Percentiles rank a stretch among this genome's conserved stretches.
phyloP scores from a whole-genome alignment of 805 yeast species.

The Ascoidea tarda region DNA sequence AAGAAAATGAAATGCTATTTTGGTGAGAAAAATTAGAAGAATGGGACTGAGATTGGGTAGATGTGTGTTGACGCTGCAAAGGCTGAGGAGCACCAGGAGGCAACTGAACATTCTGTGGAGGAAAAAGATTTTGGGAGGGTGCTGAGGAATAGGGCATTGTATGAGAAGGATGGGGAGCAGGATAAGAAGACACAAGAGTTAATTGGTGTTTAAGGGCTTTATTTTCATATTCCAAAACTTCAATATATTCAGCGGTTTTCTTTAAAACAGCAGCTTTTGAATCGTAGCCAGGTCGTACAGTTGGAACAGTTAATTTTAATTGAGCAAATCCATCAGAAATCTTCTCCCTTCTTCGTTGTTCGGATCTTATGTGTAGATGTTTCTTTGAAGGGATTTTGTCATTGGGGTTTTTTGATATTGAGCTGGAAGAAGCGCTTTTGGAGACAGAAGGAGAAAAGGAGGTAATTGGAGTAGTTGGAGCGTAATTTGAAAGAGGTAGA shows the following conservation, averaged over 20 bases:
- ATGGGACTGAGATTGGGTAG: not conserved
- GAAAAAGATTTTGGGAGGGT: not conserved
- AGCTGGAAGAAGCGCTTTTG: too few relatives aligned
- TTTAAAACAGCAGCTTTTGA: slow-evolving; percentile 30
- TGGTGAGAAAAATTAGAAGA: not conserved
- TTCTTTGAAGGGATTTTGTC: slow-evolving; percentile 9
- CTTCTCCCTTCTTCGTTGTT: slow-evolving; percentile 30
- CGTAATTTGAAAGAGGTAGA: too few relatives aligned
- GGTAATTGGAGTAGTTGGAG: too few relatives aligned
- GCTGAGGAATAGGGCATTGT: not conserved
- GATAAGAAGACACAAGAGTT: not conserved
- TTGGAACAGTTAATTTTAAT: slow-evolving; percentile 24
- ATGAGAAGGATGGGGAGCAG: not conserved
- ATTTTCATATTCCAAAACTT: slow-evolving; percentile 20
- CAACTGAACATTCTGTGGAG: not conserved
- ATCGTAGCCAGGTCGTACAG: slow-evolving; percentile 25
- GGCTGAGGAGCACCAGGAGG: not conserved
- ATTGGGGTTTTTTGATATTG: too few relatives aligned
- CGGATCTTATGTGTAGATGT: slow-evolving; percentile 29
- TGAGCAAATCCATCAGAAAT: slow-evolving; percentile 31
- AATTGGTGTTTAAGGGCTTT: slow-evolving; percentile 11
- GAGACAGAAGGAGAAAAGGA: too few relatives aligned
- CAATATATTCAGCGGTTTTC: slow-evolving; percentile 28
- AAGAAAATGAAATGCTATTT: too few relatives aligned
- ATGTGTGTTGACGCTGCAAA: not conserved